Base-by-base conservation (phyloP, 2,329 filamentous ascomycete species). In the Emergomyces orientalis region DNA sequence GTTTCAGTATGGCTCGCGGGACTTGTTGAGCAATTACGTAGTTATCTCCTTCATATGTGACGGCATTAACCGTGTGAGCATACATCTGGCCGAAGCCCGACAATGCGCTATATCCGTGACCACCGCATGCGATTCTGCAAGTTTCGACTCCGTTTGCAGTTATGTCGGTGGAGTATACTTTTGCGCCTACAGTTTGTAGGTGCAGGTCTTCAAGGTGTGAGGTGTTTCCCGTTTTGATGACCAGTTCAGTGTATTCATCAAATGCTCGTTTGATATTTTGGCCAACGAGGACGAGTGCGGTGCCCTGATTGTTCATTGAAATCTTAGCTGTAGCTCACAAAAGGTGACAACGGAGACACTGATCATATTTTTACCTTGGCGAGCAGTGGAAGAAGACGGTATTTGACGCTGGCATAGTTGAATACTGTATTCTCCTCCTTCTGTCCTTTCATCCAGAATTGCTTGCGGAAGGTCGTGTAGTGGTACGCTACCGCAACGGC, bases 1-100 rank as follows among this genome's bases (percentile, higher is more conserved):
- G 66, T 54, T 69, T 69, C 32, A 67, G n/a, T 25, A 69, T 67
- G 7, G 66, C 68, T 17, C 66, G 64, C 19, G 66, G 65, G 27
- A 77, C 68, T 67, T 79, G 74, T 63, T 77, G 75, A 63, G 73
- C 72, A 60, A 78, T 72, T 8, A 77, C 75, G 62, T 74, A 76
- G 60, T 77, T 79, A 62, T 79, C 77, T 4, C 77, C 77, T 57
- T 76, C 74, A 52, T 74, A 73, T 0, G 74, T 76, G 4, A 68
- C 66, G 0, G 67, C 66, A 9, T 69, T 72, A 2, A 69, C 70
- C 1, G 69, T 62, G 25, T 67, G 64, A 32, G 68, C 67, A 22
- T 73, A 69, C 22, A 75, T 74, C 8, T 71, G 68, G 13, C 68
- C 69, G 11, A 76, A 65, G 2, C 73, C 73, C 19, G 71, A 71